Conservation (phyloP, 2,329 filamentous ascomycete genomes). For the Cercospora brassicicola region DNA sequence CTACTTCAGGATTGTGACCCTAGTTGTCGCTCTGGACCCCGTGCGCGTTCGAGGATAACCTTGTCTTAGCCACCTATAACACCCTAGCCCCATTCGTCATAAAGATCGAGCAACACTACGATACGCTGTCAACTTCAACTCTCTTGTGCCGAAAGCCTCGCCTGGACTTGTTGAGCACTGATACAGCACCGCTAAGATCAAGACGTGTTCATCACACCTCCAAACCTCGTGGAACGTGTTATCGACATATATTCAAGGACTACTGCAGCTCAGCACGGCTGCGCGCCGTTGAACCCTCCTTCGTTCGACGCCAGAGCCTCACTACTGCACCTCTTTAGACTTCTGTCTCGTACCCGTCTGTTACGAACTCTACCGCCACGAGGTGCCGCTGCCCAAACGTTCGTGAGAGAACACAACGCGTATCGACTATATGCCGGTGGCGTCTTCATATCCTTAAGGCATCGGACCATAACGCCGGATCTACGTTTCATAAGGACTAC, state of each 20-base stretch:
- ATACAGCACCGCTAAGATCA: not conserved
- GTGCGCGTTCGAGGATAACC: constrained; percentile 2
- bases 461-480: constrained; percentile 3
- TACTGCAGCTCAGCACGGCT: constrained; percentile 4
- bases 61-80: constrained; percentile 1
- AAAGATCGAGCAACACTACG: not conserved
- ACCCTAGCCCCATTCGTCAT: not conserved
- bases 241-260: not conserved
- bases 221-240: not conserved
- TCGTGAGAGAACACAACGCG: not conserved
- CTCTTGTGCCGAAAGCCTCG: not conserved
- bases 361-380: constrained; percentile 2
- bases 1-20: not conserved
- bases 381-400: constrained; percentile 2
- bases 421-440: constrained; percentile 3
- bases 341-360: constrained; percentile 2
- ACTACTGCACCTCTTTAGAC: constrained; percentile 1
- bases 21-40: not conserved
- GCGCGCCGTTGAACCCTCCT: not conserved
- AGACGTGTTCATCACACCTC: not conserved
- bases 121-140: not conserved
- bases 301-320: constrained; percentile 1
- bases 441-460: not conserved
- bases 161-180: not conserved
- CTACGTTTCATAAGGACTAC: not conserved